Base-by-base conservation (phyloP, 177 flowering plant species). In the Telopea speciosissima region DNA sequence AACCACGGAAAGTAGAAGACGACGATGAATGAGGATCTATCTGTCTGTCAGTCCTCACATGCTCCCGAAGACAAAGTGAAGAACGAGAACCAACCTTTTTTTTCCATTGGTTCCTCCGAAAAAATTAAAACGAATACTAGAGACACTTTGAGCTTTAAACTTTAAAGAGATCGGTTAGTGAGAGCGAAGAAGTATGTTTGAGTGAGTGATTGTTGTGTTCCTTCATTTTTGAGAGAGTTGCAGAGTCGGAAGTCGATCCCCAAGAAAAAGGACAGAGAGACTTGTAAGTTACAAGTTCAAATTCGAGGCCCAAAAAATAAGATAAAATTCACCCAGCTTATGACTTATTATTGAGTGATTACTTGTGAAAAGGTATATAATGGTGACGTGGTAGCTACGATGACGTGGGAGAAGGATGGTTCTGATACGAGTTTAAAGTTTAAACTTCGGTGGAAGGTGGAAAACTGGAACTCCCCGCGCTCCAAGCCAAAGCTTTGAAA, bases 11-110 rank as follows among this genome's bases (percentile, higher is more conserved):
- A 68, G 63, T 28, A 63, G 72, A 31, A 64, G 45, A 65, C 67
- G 62, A 65, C 68, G 72, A 70, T 71, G 10, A 68, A 73, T 78
- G 73, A 75, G 82, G 83, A 80, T 79, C 74, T 28, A n/a, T n/a
- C n/a, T 81, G 89, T 85, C 90, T 87, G 91, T 65, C 90, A 89
- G 90, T 63, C 63, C 49, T 82, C 94, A 89, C 94, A 88, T 89
- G 94, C 84, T 77, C 72, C 54, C 73, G 71, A 68, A 67, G 60
- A 56, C 73, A 77, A 82, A 81, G 81, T 60, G 73, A 69, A 68
- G 49, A 73, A 54, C 81, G 36, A 74, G 36, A 36, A 36, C 40
- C 63, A 44, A 42, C 68, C 69, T 4, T 33, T 31, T n/a, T 22
- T 42, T 14, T 28, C 26, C 54, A 33, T 66, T 19, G 8, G 26